These are phyloP conservation scores for Symbiodinium pilosum DNA, from an alignment of 73 alveolate genomes.

Conservation along the genomic window DNA sequence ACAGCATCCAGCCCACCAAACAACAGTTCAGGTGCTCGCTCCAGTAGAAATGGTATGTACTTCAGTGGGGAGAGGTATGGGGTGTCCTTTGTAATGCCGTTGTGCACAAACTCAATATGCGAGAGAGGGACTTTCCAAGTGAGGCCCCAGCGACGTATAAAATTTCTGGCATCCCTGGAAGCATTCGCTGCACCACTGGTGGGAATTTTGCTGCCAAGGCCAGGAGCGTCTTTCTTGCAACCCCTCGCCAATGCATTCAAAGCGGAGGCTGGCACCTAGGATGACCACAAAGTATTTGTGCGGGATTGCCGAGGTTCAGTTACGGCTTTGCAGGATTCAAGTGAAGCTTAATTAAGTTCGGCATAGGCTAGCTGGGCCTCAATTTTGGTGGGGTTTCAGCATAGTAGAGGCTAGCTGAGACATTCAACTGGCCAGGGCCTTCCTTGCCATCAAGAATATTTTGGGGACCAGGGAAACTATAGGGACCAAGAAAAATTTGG, in stretches of 20 bases:
- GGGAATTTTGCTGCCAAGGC: neutral
- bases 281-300: neutral
- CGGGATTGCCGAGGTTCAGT: no score
- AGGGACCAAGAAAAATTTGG: neutral
- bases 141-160: constrained; percentile 20
- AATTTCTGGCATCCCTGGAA: neutral
- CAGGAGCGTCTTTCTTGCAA: neutral
- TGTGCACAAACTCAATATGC: neutral
- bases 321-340: no score
- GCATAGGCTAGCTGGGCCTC: no score
- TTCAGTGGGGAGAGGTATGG: neutral
- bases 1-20: neutral
- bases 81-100: no score
- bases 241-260: neutral
- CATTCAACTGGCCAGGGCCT: no score
- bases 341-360: no score
- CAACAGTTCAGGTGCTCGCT: neutral
- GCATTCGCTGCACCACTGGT: neutral
- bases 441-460: no score
- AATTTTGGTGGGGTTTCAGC: no score
- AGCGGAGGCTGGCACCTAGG: constrained; percentile 32
- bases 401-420: neutral
- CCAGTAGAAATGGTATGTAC: neutral
- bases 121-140: constrained; percentile 7
- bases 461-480: no score